A percentile compares a stretch with the other conserved stretches of the same genome.
Evolutionary conservation across 176 grass and related monocot species (phyloP).

Genomic region (Carex littledalei): DNA sequence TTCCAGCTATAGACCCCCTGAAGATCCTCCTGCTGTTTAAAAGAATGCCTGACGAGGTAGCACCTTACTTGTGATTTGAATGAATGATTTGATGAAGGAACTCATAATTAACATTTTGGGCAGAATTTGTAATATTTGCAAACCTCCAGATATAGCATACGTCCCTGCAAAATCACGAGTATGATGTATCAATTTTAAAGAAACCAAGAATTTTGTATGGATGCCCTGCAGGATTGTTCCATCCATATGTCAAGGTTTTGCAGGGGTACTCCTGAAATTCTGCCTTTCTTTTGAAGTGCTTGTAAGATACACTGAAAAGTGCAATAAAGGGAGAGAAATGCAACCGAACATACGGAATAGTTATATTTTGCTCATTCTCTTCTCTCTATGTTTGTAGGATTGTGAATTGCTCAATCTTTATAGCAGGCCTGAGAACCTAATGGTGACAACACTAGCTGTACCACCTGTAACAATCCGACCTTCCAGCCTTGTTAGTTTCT

Average conservation of each 20-base stretch:
- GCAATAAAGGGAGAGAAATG: not conserved
- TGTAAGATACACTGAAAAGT: not conserved
- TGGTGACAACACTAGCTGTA: constrained; percentile 79
- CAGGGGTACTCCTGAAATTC: not conserved
- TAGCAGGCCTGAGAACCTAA: constrained; percentile 83
- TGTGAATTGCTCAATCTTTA: constrained; percentile 94
- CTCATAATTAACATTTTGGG: not conserved
- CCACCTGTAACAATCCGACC: constrained; percentile 79
- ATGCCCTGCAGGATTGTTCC: not conserved
- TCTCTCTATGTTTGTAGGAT: constrained; percentile 46
- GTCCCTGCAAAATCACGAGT: not conserved
- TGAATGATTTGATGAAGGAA: constrained; percentile 4
- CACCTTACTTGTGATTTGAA: constrained; percentile 2
- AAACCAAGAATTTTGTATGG: not conserved
- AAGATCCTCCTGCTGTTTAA: constrained; percentile 66
- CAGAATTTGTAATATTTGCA: not conserved
- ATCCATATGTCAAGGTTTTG: not conserved
- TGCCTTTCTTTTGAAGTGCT: not conserved
- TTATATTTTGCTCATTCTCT: not conserved
- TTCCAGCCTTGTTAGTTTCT: constrained; percentile 55
- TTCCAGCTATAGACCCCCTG: constrained; percentile 46
- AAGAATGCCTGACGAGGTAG: constrained; percentile 82
- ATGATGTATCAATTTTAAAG: not conserved
- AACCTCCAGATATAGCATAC: not conserved
- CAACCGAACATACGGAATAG: not conserved